Evolutionary conservation across 148 eudicot species (phyloP), one percentile per base, ranked within the genome.

Genomic region (Silene latifolia): DNA sequence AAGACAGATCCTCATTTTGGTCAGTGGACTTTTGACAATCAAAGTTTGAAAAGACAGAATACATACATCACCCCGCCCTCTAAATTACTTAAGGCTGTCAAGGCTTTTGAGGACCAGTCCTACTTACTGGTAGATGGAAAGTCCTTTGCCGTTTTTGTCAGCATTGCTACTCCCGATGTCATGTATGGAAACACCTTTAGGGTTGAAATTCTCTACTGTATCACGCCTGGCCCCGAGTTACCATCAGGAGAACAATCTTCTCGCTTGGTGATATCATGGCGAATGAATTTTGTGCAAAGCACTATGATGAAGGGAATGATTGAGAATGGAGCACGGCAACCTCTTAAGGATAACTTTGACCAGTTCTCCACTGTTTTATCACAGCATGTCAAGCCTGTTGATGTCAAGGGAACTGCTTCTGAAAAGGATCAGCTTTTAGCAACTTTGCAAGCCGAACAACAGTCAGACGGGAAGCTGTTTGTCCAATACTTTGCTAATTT

Each of bases 291-390:
- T 77, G 75, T 84, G 51, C 98, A 95, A 82, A 95, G 92, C 76
- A 90, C 97, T 65, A 92, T 94, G 97, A 90, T 94, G 93, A 90
- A 86, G 85, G 90, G 96, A 72, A 89, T 94, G 93, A 88, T 94
- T 74, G 97, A 92, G 85, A 79, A 83, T 79, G 98, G 98, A 71
- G 92, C 96, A 54, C 87, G 85, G 48, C 91, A 88, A 77, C 91
- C 96, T 77, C 75, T 94, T 29, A 91, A 82, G 82, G 98, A 94
- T 39, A 92, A 83, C 77, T 90, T 89, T 80, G 96, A 88, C 48
- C 92, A 84, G 75, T 89, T 74, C 65, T 86, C 70, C 1, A 83
- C 73, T 67, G 47, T 80, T 9, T 66, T 94, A 67, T 77, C 89
- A 78, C 87, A 89, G 61, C 83, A 77, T 47, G 86, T 83, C 35